Evolutionary conservation across 1,139 yeast genomes (phyloP).

Genomic region (Kazachstania sp.): DNA sequence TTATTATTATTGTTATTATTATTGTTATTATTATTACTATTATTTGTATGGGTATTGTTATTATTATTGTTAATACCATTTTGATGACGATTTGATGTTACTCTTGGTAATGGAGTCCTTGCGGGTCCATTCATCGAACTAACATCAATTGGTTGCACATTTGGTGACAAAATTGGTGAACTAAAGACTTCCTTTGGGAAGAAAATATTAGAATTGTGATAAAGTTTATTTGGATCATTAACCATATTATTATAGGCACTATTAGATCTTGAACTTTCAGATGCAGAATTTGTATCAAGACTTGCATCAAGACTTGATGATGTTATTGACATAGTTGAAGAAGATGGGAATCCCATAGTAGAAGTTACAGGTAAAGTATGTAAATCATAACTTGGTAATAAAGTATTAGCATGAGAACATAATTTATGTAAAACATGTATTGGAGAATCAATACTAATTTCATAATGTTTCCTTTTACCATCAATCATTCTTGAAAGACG

Average conservation of each 20-base stretch:
- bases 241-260: not conserved
- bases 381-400: conserved; percentile 36
- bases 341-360: conserved; percentile 1
- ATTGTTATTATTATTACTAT: conserved; percentile 6
- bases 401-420: conserved; percentile 69
- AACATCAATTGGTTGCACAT: conserved; percentile 41
- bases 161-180: conserved; percentile 46
- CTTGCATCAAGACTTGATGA: not conserved
- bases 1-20: no score
- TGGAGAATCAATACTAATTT: conserved; percentile 88
- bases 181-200: conserved; percentile 35
- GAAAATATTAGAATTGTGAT: conserved; percentile 34
- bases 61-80: conserved; percentile 5
- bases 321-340: not conserved
- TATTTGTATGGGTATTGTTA: conserved; percentile 1
- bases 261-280: not conserved
- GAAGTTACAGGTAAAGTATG: conserved; percentile 16
- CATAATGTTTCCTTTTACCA: conserved; percentile 76
- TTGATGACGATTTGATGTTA: conserved; percentile 6
- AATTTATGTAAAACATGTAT: conserved; percentile 55
- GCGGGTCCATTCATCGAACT: conserved; percentile 9
- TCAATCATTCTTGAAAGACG: conserved; percentile 59
- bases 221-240: conserved; percentile 3
- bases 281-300: not conserved
- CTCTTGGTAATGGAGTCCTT: conserved; percentile 7